These are phyloP conservation scores for Casuarina glauca DNA, from an alignment of 306 rosid species.

Conservation along the genomic window DNA sequence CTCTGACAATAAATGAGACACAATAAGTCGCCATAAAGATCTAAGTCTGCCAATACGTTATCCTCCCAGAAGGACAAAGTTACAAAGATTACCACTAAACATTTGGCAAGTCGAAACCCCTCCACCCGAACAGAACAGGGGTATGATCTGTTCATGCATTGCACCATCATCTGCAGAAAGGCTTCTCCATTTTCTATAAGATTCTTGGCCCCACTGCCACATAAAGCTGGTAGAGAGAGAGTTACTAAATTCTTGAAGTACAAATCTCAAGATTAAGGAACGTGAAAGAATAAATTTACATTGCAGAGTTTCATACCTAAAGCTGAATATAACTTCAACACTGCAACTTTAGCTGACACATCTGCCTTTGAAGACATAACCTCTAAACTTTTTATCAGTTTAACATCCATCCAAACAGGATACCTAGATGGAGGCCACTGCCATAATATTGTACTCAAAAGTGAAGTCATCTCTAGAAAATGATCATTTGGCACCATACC, in stretches of 20 bases:
- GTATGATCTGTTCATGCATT: conserved; percentile 61
- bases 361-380: conserved; percentile 42
- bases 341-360: conserved; percentile 40
- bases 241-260: conserved; percentile 26
- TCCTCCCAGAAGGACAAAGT: conserved; percentile 17
- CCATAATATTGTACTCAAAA: conserved; percentile 67
- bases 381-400: conserved; percentile 50
- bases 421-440: conserved; percentile 75
- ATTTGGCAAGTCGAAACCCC: conserved; percentile 77
- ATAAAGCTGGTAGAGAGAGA: conserved; percentile 59
- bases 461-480: conserved; percentile 63
- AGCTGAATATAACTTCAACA: conserved; percentile 75
- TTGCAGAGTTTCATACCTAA: conserved; percentile 55
- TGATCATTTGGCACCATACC: conserved; percentile 43
- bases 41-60: conserved; percentile 4
- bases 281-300: background rate
- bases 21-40: conserved; percentile 13
- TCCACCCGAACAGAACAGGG: conserved; percentile 60
- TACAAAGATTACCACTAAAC: conserved; percentile 55
- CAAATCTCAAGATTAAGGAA: conserved; percentile 14
- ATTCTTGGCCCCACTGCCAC: conserved; percentile 61
- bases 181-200: conserved; percentile 59
- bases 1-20: conserved; percentile 53
- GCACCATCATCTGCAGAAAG: conserved; percentile 55
- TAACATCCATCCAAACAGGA: conserved; percentile 58